Evolutionary conservation across 768 basidiomycete genomes (phyloP), one percentile per base, ranked within the genome.

Genomic region (Coprinellus micaceus): DNA sequence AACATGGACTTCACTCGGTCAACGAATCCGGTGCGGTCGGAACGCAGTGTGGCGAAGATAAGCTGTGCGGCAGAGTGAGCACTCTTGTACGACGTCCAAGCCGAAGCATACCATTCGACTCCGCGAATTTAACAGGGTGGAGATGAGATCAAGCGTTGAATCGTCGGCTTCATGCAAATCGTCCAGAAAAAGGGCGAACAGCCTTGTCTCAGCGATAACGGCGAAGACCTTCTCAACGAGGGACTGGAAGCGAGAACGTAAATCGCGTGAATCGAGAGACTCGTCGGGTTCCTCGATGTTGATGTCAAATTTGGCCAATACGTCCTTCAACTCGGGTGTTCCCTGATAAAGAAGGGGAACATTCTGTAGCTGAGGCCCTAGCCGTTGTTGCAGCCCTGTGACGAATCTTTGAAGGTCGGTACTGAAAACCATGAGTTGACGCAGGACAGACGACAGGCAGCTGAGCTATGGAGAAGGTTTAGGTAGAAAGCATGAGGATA

Each of bases 131-230:
- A 84, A 70, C 40, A 90, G 69, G 0, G 86, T 82, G 2, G 78
- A 79, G 22, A 90, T 75, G 33, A 90, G 75, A 63, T 86, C 85
- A 53, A 90, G 63, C 2, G 86, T 83, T 30, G 85, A 85, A 57
- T 84, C 81, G 65, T 88, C 84, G 9, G 88, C 87, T 61, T 87
- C 86, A 58, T 90, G 88, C 15, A 89, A 68, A 66, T 89, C 87
- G 63, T 89, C 87, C 43, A 88, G 72, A 62, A 88, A 88, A 50
- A 90, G 68, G 0, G 86, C 86, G 60, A 90, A 82, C 48, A 88
- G 68, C 33, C 86, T 74, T 6, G 84, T 87, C 64, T 89, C 85
- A 1, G 87, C 81, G 40, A 89, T 79, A 19, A 86, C 82, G 4
- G 78, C 68, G 61, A 89, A 87, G 29, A 89, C 86, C 62, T 79